Percentiles rank a stretch among this genome's conserved stretches.
Conservation (phyloP, 108 stramenopile genomes). For the Cyclotella cryptica region DNA sequence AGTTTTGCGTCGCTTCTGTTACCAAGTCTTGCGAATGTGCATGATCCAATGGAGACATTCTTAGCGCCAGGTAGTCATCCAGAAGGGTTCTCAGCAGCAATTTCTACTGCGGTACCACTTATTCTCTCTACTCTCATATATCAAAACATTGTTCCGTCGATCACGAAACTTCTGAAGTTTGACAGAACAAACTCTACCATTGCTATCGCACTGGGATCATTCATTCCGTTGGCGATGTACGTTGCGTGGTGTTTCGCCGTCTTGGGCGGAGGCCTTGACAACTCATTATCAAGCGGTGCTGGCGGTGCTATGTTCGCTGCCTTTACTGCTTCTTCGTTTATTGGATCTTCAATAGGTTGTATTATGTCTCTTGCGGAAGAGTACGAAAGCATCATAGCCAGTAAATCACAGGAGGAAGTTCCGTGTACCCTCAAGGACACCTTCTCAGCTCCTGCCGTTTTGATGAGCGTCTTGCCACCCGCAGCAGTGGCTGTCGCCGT, state of each 20-base stretch:
- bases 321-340: conserved; percentile 65
- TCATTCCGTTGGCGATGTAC: conserved; percentile 75
- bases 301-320: conserved; percentile 55
- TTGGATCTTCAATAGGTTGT: conserved; percentile 65
- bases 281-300: conserved; percentile 26
- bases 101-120: conserved; percentile 58
- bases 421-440: conserved; percentile 11
- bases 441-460: conserved; percentile 44
- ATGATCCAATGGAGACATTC: conserved; percentile 61
- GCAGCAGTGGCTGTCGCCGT: conserved; percentile 30
- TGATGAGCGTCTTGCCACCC: conserved; percentile 32
- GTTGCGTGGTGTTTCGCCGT: conserved; percentile 72
- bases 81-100: conserved; percentile 20
- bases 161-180: conserved; percentile 71
- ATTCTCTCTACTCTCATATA: conserved; percentile 63
- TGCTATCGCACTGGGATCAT: conserved; percentile 68
- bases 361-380: conserved; percentile 72
- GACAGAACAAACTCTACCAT: conserved; percentile 59
- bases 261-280: conserved; percentile 64
- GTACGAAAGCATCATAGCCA: conserved; percentile 50
- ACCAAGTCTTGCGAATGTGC: conserved; percentile 64
- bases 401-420: conserved; percentile 11
- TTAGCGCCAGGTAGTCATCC: conserved; percentile 37
- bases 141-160: conserved; percentile 84
- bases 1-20: conserved; percentile 32